phyloP scores from a whole-genome alignment of 371 early-diverging fungal genomes.

The Saksenaea vasiformis region DNA sequence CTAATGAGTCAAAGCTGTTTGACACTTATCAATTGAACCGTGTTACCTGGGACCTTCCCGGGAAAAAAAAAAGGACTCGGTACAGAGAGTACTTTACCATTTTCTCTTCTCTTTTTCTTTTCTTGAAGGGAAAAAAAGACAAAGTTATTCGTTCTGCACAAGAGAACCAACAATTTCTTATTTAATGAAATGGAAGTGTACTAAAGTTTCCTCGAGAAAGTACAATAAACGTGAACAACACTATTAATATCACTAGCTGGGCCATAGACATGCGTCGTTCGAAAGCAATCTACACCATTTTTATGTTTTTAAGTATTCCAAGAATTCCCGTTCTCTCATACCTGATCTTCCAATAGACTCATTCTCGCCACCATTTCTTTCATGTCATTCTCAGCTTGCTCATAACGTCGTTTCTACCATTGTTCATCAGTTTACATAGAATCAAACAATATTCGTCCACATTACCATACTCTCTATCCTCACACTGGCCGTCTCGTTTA shows the following conservation, averaged over 20 bases:
- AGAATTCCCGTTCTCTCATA: conserved; percentile 6
- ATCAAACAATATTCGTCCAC: background rate
- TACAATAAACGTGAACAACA: conserved; percentile 56
- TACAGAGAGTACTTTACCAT: no score
- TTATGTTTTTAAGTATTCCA: background rate
- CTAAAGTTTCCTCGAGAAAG: conserved; percentile 48
- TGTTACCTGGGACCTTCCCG: background rate
- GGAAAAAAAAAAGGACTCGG: background rate
- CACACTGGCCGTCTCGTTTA: conserved; percentile 63
- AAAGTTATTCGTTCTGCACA: background rate
- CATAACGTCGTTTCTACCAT: conserved; percentile 53
- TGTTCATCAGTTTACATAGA: background rate
- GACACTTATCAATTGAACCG: no score
- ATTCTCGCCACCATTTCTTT: conserved; percentile 50
- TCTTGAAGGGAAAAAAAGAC: background rate
- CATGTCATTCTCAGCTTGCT: conserved; percentile 53
- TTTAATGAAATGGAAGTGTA: conserved; percentile 18
- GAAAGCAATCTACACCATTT: conserved; percentile 46
- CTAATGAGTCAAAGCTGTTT: no score
- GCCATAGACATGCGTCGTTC: conserved; percentile 63
- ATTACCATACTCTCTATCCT: conserved; percentile 62
- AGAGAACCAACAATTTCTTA: background rate
- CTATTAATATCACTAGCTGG: conserved; percentile 58
- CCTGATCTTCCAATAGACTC: conserved; percentile 61
- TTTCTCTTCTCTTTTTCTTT: background rate